A percentile compares a stretch with the other conserved stretches of the same genome.
Evolutionary conservation across 306 rosid species (phyloP).

Genomic region (Begonia masoniana): DNA sequence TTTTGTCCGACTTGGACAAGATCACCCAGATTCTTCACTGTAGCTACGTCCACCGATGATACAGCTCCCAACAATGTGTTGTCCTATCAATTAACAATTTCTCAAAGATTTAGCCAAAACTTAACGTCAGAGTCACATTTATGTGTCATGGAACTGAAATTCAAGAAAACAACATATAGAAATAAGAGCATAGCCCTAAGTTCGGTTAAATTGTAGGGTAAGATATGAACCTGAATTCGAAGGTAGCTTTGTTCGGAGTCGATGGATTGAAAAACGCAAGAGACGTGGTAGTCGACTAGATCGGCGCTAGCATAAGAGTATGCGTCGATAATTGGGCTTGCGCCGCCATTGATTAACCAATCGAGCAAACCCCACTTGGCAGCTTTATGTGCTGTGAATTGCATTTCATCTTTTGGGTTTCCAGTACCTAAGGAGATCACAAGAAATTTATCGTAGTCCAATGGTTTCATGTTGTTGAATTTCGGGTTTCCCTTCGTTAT

Average conservation of each 20-base stretch:
- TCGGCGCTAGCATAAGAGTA: slow-evolving; percentile 13
- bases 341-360: slow-evolving; percentile 28
- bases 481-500: slow-evolving; percentile 15
- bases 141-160: background rate
- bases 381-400: slow-evolving; percentile 16
- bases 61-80: slow-evolving; percentile 6
- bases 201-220: background rate
- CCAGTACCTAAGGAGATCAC: slow-evolving; percentile 49
- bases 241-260: slow-evolving; percentile 20
- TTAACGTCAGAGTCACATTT: background rate
- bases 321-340: slow-evolving; percentile 17
- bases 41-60: slow-evolving; percentile 14
- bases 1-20: slow-evolving; percentile 12
- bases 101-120: background rate
- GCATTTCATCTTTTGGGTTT: slow-evolving; percentile 11
- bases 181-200: background rate
- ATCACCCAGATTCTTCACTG: slow-evolving; percentile 12
- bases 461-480: slow-evolving; percentile 11
- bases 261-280: slow-evolving; percentile 16
- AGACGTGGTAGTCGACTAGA: slow-evolving; percentile 16
- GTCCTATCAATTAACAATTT: slow-evolving; percentile 8
- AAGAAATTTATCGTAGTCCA: slow-evolving; percentile 19
- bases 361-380: slow-evolving; percentile 22
- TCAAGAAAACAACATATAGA: background rate
- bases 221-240: slow-evolving; percentile 20